These are phyloP conservation scores for Dendrocalamus sinicus DNA, from an alignment of 176 grass and related monocot species.

Conservation along the genomic window DNA sequence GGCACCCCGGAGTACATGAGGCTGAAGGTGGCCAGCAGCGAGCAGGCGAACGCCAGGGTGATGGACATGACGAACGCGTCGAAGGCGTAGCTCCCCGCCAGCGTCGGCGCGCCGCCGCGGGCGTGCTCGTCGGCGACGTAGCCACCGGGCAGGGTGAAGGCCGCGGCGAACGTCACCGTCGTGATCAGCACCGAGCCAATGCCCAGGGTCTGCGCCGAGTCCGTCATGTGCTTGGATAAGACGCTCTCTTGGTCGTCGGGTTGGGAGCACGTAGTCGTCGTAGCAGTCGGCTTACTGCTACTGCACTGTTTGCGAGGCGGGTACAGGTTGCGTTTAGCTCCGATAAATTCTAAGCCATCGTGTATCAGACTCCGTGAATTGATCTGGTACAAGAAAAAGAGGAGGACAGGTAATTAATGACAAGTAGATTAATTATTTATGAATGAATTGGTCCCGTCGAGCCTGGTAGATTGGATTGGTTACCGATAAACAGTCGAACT, in stretches of 20 bases:
- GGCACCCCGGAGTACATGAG: constrained; percentile 52
- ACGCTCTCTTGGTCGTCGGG: neutral
- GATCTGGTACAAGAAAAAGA: too few species aligned
- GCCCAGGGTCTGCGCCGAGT: constrained; percentile 50
- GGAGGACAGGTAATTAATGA: too few species aligned
- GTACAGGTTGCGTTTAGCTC: too few species aligned
- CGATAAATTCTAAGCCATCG: too few species aligned
- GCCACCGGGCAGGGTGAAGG: constrained; percentile 32
- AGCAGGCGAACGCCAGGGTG: constrained; percentile 43
- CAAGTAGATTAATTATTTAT: too few species aligned
- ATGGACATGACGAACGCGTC: constrained; percentile 47
- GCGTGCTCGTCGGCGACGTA: neutral
- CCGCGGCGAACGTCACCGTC: constrained; percentile 47
- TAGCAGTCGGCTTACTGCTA: too few species aligned
- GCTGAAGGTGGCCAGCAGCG: constrained; percentile 37
- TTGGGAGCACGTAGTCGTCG: too few species aligned
- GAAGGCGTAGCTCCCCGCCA: neutral
- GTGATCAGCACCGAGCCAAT: constrained; percentile 45
- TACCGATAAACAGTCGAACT: too few species aligned
- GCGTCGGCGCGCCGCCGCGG: neutral
- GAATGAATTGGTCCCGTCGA: neutral
- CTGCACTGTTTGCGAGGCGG: too few species aligned
- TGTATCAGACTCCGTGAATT: too few species aligned
- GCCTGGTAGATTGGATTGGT: too few species aligned
- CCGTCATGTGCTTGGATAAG: constrained; percentile 28